Evolutionary conservation across 805 yeast genomes (phyloP).

Genomic region (Candida nonsorbophila): DNA sequence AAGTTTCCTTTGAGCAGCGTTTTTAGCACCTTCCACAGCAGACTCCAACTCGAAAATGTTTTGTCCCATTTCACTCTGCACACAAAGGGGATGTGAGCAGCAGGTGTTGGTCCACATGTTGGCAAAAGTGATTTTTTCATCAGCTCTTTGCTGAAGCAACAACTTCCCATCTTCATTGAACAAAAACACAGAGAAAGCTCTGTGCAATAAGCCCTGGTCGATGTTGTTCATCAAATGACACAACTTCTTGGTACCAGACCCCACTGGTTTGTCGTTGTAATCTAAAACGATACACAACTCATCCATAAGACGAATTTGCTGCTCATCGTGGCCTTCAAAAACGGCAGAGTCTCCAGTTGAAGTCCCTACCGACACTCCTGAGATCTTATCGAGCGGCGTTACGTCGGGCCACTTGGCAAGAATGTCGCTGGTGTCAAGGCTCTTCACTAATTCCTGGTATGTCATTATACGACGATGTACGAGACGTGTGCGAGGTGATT

Average conservation of each 20-base stretch:
- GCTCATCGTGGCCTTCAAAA: constrained; percentile 87
- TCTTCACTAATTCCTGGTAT: constrained; percentile 43
- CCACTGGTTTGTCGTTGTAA: constrained; percentile 79
- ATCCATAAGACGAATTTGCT: constrained; percentile 92
- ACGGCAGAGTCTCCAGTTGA: constrained; percentile 37
- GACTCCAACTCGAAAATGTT: constrained; percentile 37
- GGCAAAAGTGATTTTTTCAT: constrained; percentile 94
- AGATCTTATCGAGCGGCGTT: constrained; percentile 53
- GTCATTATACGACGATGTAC: no score
- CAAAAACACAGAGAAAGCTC: constrained; percentile 94
- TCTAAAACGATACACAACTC: constrained; percentile 94
- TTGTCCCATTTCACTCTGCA: constrained; percentile 70
- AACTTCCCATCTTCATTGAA: constrained; percentile 75
- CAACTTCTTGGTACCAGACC: constrained; percentile 89
- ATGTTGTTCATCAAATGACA: constrained; percentile 88
- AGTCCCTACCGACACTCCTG: constrained; percentile 48
- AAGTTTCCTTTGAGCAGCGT: constrained; percentile 88
- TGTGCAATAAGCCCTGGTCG: constrained; percentile 78
- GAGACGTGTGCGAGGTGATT: no score
- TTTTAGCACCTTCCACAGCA: constrained; percentile 73
- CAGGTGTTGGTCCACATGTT: constrained; percentile 98
- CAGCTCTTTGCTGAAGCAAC: constrained; percentile 90
- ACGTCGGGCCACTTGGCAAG: constrained; percentile 60
- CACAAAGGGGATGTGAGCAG: constrained; percentile 94
- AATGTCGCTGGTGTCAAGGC: constrained; percentile 45